Conservation (phyloP, 2,329 filamentous ascomycete species). For the Exophiala dermatitidis region DNA sequence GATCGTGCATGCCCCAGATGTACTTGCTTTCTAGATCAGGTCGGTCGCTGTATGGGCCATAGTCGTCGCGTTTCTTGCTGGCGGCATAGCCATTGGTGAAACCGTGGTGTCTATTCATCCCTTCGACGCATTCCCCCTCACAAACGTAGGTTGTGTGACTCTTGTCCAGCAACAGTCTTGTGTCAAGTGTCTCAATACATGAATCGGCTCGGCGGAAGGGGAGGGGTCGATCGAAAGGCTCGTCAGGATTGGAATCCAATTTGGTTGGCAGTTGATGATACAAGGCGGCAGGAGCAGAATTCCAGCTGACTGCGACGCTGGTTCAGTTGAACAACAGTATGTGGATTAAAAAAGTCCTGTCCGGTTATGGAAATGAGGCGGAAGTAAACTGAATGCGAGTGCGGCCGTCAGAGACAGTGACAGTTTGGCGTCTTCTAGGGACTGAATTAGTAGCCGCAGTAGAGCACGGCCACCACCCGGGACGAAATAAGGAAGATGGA, state of each 20-base stretch:
- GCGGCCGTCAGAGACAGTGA: too few relatives aligned
- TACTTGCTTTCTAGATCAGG: slow-evolving; percentile 41
- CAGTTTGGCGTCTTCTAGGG: too few relatives aligned
- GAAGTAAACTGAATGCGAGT: too few relatives aligned
- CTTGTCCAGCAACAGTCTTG: slow-evolving; percentile 8
- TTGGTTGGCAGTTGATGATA: too few relatives aligned
- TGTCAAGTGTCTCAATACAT: background rate
- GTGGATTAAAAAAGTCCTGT: too few relatives aligned
- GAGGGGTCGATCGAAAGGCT: background rate
- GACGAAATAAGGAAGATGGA: background rate
- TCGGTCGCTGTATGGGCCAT: slow-evolving; percentile 86
- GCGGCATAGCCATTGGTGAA: slow-evolving; percentile 67
- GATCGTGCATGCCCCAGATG: slow-evolving; percentile 19
- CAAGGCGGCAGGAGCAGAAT: too few relatives aligned
- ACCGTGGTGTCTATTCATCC: slow-evolving; percentile 79
- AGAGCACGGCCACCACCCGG: too few relatives aligned
- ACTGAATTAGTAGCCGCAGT: too few relatives aligned
- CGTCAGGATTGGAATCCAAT: too few relatives aligned
- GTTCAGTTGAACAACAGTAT: too few relatives aligned
- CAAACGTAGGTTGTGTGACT: slow-evolving; percentile 2
- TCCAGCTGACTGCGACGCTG: too few relatives aligned
- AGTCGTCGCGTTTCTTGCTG: slow-evolving; percentile 64
- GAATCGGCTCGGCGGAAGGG: background rate
- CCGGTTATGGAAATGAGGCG: too few relatives aligned
- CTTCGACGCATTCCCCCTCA: slow-evolving; percentile 23